Evolutionary conservation across 2,329 filamentous ascomycete genomes (phyloP).

Genomic region (Simplicillium aogashimaense): DNA sequence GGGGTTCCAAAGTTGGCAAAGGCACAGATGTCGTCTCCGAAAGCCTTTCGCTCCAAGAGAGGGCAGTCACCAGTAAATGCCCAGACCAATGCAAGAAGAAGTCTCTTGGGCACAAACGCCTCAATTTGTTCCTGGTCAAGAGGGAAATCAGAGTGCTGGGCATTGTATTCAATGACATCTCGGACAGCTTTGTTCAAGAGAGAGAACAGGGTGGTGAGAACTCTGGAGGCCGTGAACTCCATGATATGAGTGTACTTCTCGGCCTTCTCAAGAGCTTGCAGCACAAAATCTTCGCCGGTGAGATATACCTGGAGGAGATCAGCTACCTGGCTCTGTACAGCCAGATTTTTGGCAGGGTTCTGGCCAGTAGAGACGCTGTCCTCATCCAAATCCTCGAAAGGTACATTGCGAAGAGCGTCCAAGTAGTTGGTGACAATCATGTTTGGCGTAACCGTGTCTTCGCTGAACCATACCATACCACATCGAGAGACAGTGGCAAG

Average conservation of each 20-base stretch:
- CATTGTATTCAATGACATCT: constrained; percentile 90
- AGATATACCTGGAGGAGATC: constrained; percentile 69
- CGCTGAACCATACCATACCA: constrained; percentile 99
- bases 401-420: constrained; percentile 66
- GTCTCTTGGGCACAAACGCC: constrained; percentile 83
- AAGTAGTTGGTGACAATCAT: constrained; percentile 95
- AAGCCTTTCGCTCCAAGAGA: constrained; percentile 73
- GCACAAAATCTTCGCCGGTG: constrained; percentile 69
- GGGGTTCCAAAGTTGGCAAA: constrained; percentile 83
- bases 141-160: constrained; percentile 88
- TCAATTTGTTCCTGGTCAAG: constrained; percentile 86
- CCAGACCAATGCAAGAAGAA: constrained; percentile 89
- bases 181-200: constrained; percentile 89
- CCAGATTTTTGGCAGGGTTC: constrained; percentile 67
- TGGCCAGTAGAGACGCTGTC: constrained; percentile 71
- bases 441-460: constrained; percentile 84
- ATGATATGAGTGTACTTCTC: constrained; percentile 88
- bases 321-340: constrained; percentile 70
- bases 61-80: constrained; percentile 93
- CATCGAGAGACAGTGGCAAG: constrained; percentile 98
- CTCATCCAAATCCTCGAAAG: constrained; percentile 93
- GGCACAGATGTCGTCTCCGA: constrained; percentile 75
- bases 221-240: constrained; percentile 89
- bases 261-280: constrained; percentile 67
- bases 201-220: constrained; percentile 88